Conservation (phyloP, 441 rosid genomes). For the Euphorbia celastroides region DNA sequence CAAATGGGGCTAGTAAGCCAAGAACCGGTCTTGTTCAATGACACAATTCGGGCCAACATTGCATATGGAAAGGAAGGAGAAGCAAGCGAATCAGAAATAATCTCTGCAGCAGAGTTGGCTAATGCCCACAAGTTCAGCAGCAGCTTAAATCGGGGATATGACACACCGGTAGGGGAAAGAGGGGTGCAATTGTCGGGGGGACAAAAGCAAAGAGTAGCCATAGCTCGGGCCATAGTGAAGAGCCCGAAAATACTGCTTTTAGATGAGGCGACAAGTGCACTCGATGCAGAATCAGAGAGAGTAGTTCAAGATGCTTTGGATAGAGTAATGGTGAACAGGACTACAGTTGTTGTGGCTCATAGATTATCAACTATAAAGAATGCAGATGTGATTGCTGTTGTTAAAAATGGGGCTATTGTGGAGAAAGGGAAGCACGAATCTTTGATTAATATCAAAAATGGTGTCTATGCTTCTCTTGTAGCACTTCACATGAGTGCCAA, state of each 20-base stretch:
- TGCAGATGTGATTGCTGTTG: constrained; percentile 65
- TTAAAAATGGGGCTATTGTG: constrained; percentile 59
- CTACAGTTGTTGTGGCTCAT: constrained; percentile 75
- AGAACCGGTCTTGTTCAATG: constrained; percentile 77
- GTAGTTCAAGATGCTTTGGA: constrained; percentile 71
- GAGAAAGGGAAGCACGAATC: constrained; percentile 69
- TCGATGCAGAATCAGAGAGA: constrained; percentile 62
- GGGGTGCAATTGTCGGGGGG: constrained; percentile 76
- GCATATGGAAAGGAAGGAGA: constrained; percentile 66
- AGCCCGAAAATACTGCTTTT: constrained; percentile 53
- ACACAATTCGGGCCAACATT: constrained; percentile 66
- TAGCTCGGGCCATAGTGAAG: constrained; percentile 64
- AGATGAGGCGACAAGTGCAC: too few relatives aligned
- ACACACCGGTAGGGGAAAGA: constrained; percentile 65
- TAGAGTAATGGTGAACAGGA: constrained; percentile 45
- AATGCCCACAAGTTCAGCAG: constrained; percentile 81
- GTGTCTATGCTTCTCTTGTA: constrained; percentile 58
- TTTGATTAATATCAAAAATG: constrained; percentile 43
- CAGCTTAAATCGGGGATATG: constrained; percentile 67
- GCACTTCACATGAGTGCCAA: constrained; percentile 51
- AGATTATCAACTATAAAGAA: constrained; percentile 54
- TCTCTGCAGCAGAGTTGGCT: constrained; percentile 59
- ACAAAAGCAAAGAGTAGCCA: too few relatives aligned
- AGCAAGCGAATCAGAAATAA: constrained; percentile 54
- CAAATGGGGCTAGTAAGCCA: constrained; percentile 80